Conservation (phyloP, 2,329 filamentous ascomycete genomes). For the Arthrobotrys megalospora region DNA sequence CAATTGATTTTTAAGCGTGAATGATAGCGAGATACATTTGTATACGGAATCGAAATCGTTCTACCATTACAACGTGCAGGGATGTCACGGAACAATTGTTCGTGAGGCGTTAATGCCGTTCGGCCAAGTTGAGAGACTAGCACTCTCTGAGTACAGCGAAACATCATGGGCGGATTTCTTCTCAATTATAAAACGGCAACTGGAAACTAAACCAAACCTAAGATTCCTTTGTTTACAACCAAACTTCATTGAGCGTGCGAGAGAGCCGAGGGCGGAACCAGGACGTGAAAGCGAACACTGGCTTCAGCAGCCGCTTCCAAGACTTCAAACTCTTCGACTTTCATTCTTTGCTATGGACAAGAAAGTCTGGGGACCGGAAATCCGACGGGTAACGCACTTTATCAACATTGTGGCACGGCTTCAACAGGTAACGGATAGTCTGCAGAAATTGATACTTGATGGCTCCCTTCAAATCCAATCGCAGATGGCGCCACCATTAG, state of each 20-base stretch:
- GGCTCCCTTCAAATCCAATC: background rate
- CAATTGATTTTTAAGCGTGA: too few relatives aligned
- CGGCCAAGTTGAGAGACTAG: conserved; percentile 5
- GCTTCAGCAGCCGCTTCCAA: background rate
- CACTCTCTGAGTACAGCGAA: conserved; percentile 5
- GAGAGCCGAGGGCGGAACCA: background rate
- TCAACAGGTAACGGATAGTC: background rate
- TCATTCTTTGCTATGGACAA: background rate
- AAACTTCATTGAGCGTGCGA: conserved; percentile 3
- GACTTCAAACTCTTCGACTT: conserved; percentile 5
- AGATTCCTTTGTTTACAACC: conserved; percentile 18
- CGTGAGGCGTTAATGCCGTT: conserved; percentile 13
- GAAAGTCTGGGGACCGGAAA: background rate
- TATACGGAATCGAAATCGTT: conserved; percentile 2
- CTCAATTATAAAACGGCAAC: conserved; percentile 17
- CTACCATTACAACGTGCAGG: conserved; percentile 19
- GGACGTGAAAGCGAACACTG: background rate
- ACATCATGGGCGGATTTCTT: conserved; percentile 10
- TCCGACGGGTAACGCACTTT: background rate
- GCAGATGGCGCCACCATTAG: background rate
- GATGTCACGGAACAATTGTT: conserved; percentile 3
- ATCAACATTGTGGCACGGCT: conserved; percentile 2
- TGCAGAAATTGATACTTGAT: conserved; percentile 18
- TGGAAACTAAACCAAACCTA: conserved; percentile 35
- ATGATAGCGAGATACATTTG: conserved; percentile 1